Conservation (phyloP, 305 asterid species). For the Coffea humblotiana region DNA sequence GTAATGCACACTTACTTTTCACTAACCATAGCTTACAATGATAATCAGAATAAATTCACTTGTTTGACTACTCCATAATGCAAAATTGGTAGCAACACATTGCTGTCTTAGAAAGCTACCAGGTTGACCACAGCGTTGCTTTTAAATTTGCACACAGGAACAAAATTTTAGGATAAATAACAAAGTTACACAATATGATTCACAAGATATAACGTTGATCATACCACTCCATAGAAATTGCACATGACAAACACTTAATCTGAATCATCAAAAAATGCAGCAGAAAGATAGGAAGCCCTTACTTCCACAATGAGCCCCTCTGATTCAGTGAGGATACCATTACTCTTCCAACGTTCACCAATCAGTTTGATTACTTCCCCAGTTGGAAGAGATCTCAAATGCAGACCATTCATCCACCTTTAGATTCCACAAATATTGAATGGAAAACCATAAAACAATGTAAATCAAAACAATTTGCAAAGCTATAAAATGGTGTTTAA, state of each 20-base stretch:
- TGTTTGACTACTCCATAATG: neutral
- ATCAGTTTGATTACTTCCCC: slow-evolving; percentile 52
- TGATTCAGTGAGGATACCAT: slow-evolving; percentile 55
- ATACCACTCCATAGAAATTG: neutral
- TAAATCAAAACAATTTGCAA: slow-evolving; percentile 10
- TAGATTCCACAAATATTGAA: slow-evolving; percentile 31
- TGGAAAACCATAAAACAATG: slow-evolving; percentile 19
- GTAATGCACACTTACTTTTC: neutral
- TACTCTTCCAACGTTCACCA: slow-evolving; percentile 77
- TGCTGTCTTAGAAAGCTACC: neutral
- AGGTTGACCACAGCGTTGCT: neutral
- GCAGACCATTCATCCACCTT: slow-evolving; percentile 99
- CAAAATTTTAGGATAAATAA: neutral
- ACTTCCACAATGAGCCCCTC: slow-evolving; percentile 76
- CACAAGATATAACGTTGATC: neutral
- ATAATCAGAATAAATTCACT: neutral
- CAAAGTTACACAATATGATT: neutral
- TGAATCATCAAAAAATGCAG: neutral
- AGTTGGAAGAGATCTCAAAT: slow-evolving; percentile 77
- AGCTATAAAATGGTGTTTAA: neutral
- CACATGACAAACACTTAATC: neutral
- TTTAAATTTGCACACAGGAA: neutral
- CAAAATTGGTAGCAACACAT: neutral
- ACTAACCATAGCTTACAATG: neutral
- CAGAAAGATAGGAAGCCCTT: slow-evolving; percentile 21